Conservation (phyloP, 225 moss, liverwort and hornwort genomes). For the Physcomitrellopsis africana region DNA sequence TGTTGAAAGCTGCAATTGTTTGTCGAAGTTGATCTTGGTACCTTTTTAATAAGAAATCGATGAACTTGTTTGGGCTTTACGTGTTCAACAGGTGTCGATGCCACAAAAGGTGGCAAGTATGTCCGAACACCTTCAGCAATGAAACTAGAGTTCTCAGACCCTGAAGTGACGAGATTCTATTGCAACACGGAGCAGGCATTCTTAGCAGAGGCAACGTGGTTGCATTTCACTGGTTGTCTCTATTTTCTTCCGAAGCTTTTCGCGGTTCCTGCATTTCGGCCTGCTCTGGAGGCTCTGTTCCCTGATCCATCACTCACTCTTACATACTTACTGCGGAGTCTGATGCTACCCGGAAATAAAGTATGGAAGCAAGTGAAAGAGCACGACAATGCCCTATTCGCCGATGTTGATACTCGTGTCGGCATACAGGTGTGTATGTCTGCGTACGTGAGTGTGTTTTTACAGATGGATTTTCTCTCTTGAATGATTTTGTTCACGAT, state of each 20-base stretch:
- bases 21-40: background rate
- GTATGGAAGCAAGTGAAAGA: conserved; percentile 59
- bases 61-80: background rate
- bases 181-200: conserved; percentile 71
- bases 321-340: conserved; percentile 59
- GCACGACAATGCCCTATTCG: conserved; percentile 48
- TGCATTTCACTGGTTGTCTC: conserved; percentile 60
- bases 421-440: conserved; percentile 56
- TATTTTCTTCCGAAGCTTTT: conserved; percentile 76
- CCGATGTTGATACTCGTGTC: conserved; percentile 44
- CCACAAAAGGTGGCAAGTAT: conserved; percentile 26
- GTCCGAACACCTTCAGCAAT: conserved; percentile 26
- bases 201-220: conserved; percentile 52
- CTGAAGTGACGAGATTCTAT: conserved; percentile 36
- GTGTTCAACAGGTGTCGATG: conserved; percentile 41
- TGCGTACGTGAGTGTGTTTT: background rate
- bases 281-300: conserved; percentile 63
- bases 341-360: conserved; percentile 54
- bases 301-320: conserved; percentile 56
- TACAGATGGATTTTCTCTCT: background rate
- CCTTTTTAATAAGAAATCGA: background rate
- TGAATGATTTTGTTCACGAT: background rate
- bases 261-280: conserved; percentile 64
- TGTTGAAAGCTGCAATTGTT: background rate
- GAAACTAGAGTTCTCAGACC: conserved; percentile 47